Base-by-base conservation (phyloP, 768 basidiomycete genomes). In the Lentinula edodes region DNA sequence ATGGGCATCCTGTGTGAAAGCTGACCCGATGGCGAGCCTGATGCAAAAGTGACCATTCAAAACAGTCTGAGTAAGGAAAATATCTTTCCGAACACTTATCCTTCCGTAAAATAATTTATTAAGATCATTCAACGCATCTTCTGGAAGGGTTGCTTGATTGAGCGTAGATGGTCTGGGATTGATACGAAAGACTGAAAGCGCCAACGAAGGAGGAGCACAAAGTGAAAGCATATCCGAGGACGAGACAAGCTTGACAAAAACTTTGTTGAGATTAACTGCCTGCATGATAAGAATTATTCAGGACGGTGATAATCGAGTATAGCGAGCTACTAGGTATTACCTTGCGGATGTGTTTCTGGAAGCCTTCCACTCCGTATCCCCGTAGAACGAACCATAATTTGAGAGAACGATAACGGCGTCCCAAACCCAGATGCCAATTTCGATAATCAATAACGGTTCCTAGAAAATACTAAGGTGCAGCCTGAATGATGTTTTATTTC, bases 381-480 rank as follows among this genome's bases (percentile, higher is more conserved):
- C 94, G 83, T 52, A 97, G 75, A 28, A 95, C 90, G 70, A 97
- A 97, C 93, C 93, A 96, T 6, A 97, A 65, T 71, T 97, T 97
- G 64, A 96, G 78, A 23, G 92, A 90, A 39, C 95, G 83, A 81
- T 96, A 97, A 46, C 91, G 84, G n/a, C 93, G 83, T 12, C 93
- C 93, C 3, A 96, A 84, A 6, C 80, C 80, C 23, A 93, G 75
- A 68, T 91, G 90, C 91, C 91, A 93, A 70, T 93, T 91, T 16
- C 90, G 83, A 67, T 90, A 93, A 68, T 98, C 95, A 63, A 92
- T 87, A 13, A 94, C 94, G 0, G 83, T 83, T 2, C 92, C 89
- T 87, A 60, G 34, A 6, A 57, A 16, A 2, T 46, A 58, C 23
- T 9, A 16, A 5, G 8, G 60, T 10, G 38, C 6, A 16, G 3